phyloP scores from a whole-genome alignment of 768 basidiomycete species.

The Myochromella boudieri region DNA sequence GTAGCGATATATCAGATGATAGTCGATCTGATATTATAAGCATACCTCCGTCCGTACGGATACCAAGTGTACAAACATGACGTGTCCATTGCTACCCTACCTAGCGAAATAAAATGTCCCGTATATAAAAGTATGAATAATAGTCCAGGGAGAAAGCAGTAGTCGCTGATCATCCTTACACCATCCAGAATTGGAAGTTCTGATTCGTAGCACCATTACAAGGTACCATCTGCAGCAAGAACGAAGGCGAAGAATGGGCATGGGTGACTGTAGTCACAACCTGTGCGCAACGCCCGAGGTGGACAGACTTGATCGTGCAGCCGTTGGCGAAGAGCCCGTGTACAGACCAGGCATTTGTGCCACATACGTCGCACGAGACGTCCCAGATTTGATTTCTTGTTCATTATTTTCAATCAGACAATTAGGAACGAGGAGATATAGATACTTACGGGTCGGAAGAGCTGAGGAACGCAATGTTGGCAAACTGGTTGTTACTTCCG shows the following conservation, averaged over 20 bases:
- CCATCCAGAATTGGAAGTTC: constrained; percentile 14
- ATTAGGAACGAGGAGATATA: not conserved
- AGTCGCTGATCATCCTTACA: not conserved
- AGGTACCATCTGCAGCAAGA: constrained; percentile 6
- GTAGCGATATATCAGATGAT: no score
- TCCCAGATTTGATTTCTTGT: constrained; percentile 11
- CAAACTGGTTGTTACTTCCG: constrained; percentile 4
- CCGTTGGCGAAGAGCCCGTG: constrained; percentile 11
- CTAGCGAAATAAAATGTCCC: no score
- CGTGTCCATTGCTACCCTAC: no score
- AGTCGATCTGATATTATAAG: no score
- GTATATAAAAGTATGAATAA: not conserved
- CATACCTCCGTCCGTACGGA: no score
- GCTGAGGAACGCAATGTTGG: constrained; percentile 1
- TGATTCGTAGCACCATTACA: constrained; percentile 7
- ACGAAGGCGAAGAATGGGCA: constrained; percentile 7
- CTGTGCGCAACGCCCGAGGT: constrained; percentile 10
- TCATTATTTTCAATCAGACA: not conserved
- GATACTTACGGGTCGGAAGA: constrained; percentile 6
- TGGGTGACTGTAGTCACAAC: constrained; percentile 6
- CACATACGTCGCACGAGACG: constrained; percentile 9
- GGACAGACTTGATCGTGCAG: constrained; percentile 9
- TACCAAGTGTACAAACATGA: no score
- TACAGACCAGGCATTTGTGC: constrained; percentile 7
- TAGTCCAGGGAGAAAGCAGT: not conserved